Conservation (phyloP, 2,329 filamentous ascomycete genomes). For the Diaporthe sp. region DNA sequence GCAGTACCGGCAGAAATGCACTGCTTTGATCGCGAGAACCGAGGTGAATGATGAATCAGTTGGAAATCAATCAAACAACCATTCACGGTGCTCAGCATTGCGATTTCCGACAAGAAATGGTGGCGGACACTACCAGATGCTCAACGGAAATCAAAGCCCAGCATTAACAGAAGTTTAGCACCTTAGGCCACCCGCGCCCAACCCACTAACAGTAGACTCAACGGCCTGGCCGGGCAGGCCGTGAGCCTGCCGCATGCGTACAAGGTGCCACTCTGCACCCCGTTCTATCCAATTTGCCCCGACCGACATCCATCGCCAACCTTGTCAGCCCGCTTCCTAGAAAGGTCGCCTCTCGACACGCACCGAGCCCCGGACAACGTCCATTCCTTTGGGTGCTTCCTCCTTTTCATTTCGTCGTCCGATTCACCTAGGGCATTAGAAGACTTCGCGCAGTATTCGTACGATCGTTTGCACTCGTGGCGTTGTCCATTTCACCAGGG, state of each 20-base stretch:
- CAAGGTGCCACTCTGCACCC: not conserved
- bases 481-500: not conserved
- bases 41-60: not conserved
- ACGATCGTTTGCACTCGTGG: conserved; percentile 14
- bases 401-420: conserved; percentile 22
- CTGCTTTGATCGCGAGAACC: not conserved
- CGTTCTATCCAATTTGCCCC: conserved; percentile 7
- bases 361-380: conserved; percentile 15
- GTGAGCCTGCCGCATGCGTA: conserved; percentile 18
- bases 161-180: not conserved
- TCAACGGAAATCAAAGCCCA: not conserved
- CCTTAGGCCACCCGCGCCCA: not conserved
- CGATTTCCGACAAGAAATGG: not conserved
- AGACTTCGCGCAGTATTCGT: conserved; percentile 1
- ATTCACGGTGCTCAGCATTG: not conserved
- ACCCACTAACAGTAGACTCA: conserved; percentile 10
- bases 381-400: conserved; percentile 1
- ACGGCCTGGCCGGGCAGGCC: conserved; percentile 1
- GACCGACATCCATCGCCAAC: conserved; percentile 10
- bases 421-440: not conserved
- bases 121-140: not conserved
- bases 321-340: conserved; percentile 4
- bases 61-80: not conserved
- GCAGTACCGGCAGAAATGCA: not conserved
- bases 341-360: conserved; percentile 23